Evolutionary conservation across 2,329 filamentous ascomycete species (phyloP).

Genomic region (Neoarthrinium moseri): DNA sequence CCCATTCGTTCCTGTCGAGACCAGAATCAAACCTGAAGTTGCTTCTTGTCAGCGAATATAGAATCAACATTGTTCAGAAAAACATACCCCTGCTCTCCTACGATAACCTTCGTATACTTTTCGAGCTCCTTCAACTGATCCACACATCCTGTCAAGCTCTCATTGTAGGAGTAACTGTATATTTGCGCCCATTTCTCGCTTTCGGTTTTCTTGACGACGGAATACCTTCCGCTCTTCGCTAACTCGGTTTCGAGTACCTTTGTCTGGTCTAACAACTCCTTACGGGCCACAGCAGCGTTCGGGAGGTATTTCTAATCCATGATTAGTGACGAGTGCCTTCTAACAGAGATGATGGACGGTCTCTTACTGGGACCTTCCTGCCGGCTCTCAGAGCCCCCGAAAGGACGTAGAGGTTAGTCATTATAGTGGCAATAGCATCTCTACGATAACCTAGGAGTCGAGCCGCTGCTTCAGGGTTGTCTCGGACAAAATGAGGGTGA

Average conservation of each 20-base stretch:
- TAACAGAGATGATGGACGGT: not conserved
- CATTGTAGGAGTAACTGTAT: conserved; percentile 54
- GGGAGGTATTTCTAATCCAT: conserved; percentile 48
- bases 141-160: conserved; percentile 53
- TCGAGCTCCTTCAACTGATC: conserved; percentile 54
- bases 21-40: not conserved
- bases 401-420: conserved; percentile 58
- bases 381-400: conserved; percentile 53
- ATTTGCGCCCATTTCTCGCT: conserved; percentile 54
- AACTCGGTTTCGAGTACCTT: conserved; percentile 43
- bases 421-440: conserved; percentile 55
- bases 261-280: conserved; percentile 50
- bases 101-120: conserved; percentile 56
- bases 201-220: conserved; percentile 26
- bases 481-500: conserved; percentile 50
- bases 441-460: conserved; percentile 49
- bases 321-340: not conserved
- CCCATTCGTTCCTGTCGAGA: not conserved
- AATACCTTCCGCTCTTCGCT: conserved; percentile 21
- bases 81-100: conserved; percentile 50
- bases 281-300: conserved; percentile 51
- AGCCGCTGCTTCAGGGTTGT: conserved; percentile 46
- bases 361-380: conserved; percentile 46
- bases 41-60: not conserved
- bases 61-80: not conserved